A percentile compares a stretch with the other conserved stretches of the same genome.
These are phyloP conservation scores for Barnettozyma californica DNA, from an alignment of 805 yeast species.

Conservation along the genomic window DNA sequence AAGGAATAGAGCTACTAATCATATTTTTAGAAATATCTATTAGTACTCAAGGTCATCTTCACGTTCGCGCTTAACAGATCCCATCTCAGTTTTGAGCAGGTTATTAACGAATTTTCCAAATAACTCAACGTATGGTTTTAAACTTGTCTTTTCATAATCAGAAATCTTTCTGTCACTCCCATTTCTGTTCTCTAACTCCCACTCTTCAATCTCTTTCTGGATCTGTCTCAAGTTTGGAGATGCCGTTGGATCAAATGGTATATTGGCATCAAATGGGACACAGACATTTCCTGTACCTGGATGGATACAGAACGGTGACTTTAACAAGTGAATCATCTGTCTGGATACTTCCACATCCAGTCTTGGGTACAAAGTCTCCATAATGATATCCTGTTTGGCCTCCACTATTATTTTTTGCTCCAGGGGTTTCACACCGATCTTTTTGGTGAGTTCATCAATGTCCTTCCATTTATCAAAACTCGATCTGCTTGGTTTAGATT, in stretches of 20 bases:
- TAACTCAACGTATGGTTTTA: slow-evolving; percentile 64
- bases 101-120: slow-evolving; percentile 59
- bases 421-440: slow-evolving; percentile 31
- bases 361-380: slow-evolving; percentile 82
- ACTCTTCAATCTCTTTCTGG: slow-evolving; percentile 56
- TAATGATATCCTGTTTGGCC: slow-evolving; percentile 75
- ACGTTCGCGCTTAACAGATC: slow-evolving; percentile 34
- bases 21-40: not conserved
- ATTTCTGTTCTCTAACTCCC: slow-evolving; percentile 29
- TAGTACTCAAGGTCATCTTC: slow-evolving; percentile 25
- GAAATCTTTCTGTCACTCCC: slow-evolving; percentile 16
- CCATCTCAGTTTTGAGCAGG: slow-evolving; percentile 49
- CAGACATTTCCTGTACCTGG: slow-evolving; percentile 95
- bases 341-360: slow-evolving; percentile 90
- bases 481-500: slow-evolving; percentile 41
- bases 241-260: slow-evolving; percentile 66
- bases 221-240: slow-evolving; percentile 73
- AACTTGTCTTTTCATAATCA: slow-evolving; percentile 60
- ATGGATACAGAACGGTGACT: slow-evolving; percentile 95
- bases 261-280: slow-evolving; percentile 59
- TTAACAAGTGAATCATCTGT: slow-evolving; percentile 84
- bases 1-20: too few relatives aligned
- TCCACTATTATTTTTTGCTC: slow-evolving; percentile 50
- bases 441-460: slow-evolving; percentile 46
- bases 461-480: slow-evolving; percentile 76